Conservation (phyloP, 495 filamentous ascomycete species). For the Aspergillus hancockii region DNA sequence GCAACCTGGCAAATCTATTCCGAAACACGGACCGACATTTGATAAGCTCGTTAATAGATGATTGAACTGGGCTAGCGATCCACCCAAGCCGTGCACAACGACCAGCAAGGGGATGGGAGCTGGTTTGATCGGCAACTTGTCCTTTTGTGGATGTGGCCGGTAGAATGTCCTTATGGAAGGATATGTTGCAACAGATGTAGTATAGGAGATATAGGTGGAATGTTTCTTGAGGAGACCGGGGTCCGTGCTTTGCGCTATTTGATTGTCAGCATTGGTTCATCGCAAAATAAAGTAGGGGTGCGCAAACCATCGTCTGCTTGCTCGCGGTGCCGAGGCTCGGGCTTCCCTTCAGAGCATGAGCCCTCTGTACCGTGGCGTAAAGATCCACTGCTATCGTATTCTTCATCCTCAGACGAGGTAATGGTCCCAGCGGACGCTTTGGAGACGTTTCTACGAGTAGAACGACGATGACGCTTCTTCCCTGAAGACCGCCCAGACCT, state of each 20-base stretch:
- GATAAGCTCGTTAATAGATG: conserved; percentile 79
- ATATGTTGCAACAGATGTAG: conserved; percentile 69
- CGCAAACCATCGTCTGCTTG: conserved; percentile 36
- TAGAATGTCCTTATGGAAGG: conserved; percentile 80
- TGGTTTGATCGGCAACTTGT: conserved; percentile 71
- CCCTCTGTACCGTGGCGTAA: conserved; percentile 32
- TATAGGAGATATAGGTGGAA: conserved; percentile 70
- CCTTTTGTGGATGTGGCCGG: conserved; percentile 74
- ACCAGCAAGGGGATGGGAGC: conserved; percentile 80
- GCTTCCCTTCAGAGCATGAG: conserved; percentile 19
- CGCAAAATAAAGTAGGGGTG: neutral
- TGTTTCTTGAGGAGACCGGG: conserved; percentile 77
- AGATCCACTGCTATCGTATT: conserved; percentile 43
- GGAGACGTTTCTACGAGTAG: conserved; percentile 26
- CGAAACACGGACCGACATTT: conserved; percentile 83
- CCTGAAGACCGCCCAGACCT: conserved; percentile 11
- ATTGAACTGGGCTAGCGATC: conserved; percentile 84
- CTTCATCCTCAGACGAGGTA: conserved; percentile 48
- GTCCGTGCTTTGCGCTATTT: conserved; percentile 54
- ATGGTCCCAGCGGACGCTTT: conserved; percentile 36
- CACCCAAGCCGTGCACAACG: conserved; percentile 89
- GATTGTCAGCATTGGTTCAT: conserved; percentile 10
- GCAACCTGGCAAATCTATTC: conserved; percentile 88
- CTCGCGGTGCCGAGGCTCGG: conserved; percentile 27
- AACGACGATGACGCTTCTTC: conserved; percentile 26